Evolutionary conservation across 768 basidiomycete species (phyloP), one percentile per base, ranked within the genome.

Genomic region (Amanita muscaria): DNA sequence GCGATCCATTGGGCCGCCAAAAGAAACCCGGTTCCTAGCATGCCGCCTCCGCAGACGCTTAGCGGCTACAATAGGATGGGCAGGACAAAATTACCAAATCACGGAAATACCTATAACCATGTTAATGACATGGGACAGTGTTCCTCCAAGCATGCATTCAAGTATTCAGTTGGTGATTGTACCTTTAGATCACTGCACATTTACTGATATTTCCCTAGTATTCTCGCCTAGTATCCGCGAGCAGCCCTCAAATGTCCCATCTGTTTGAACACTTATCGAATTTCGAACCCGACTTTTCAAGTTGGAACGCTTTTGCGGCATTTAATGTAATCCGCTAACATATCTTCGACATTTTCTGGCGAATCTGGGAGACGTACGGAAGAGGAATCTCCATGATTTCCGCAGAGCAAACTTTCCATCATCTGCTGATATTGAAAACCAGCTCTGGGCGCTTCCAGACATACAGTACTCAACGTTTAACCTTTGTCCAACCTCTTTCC

Each of bases 251-350:
- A n/a, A n/a, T 36, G 21, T 46, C 45, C 45, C 45, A 46, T 36
- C 36, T 37, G 34, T 46, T 46, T 15, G 45, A 37, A 15, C 23
- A 37, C 19, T 30, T 32, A 46, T 7, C 3, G 40, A 25, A 12
- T 31, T 39, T 31, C 27, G 36, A 16, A 46, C 31, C 4, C 37
- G 34, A 22, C 43, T 34, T 19, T 44, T 44, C 11, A 44, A 34
- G 22, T 34, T 15, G 4, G 24, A 32, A 79, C 3, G 54, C 57
- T 34, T 58, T 61, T 0, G 69, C 64, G 41, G 75, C 74, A 79
- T 16, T 43, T 50, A 46, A 78, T 51, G 41, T 76, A 79, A 49
- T 79, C 77, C 0, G 64, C 55, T 15, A 76, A 65, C 18, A 79
- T 52, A 16, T 71, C 59, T 1, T 67, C 47, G 1, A 66, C 73